Percentiles rank a stretch among this genome's conserved stretches.
Evolutionary conservation across 2,329 filamentous ascomycete species (phyloP).

Genomic region (Colletotrichum sp.): DNA sequence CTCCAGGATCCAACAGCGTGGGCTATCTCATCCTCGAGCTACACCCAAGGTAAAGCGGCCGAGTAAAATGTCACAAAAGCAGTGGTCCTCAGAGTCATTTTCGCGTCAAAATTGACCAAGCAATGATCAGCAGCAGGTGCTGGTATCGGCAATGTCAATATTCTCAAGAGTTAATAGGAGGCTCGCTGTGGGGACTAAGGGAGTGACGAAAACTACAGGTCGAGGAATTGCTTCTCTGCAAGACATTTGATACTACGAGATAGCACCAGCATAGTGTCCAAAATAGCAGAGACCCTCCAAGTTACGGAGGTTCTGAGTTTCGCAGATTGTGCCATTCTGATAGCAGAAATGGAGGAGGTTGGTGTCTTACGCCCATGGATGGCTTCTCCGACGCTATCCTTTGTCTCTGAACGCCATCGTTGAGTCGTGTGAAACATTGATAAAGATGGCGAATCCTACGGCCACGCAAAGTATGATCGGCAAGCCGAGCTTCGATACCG

Average conservation of each 20-base stretch:
- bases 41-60: too few species aligned
- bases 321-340: background rate
- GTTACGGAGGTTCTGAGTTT: background rate
- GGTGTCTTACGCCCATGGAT: background rate
- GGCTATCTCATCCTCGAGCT: too few species aligned
- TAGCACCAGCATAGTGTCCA: accelerated
- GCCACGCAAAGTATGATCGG: background rate
- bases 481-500: background rate
- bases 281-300: background rate
- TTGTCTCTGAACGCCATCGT: background rate
- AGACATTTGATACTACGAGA: background rate
- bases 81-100: too few species aligned
- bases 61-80: too few species aligned
- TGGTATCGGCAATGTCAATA: too few species aligned
- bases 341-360: background rate
- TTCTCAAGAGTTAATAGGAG: too few species aligned
- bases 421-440: background rate
- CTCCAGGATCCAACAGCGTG: too few species aligned
- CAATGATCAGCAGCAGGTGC: too few species aligned
- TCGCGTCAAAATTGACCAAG: too few species aligned
- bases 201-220: too few species aligned
- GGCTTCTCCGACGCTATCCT: background rate
- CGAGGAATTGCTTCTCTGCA: too few species aligned
- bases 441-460: background rate
- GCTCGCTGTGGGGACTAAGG: too few species aligned